These are phyloP conservation scores for Cladosporium sphaerospermum DNA, from an alignment of 2,329 filamentous ascomycete genomes.

Conservation along the genomic window DNA sequence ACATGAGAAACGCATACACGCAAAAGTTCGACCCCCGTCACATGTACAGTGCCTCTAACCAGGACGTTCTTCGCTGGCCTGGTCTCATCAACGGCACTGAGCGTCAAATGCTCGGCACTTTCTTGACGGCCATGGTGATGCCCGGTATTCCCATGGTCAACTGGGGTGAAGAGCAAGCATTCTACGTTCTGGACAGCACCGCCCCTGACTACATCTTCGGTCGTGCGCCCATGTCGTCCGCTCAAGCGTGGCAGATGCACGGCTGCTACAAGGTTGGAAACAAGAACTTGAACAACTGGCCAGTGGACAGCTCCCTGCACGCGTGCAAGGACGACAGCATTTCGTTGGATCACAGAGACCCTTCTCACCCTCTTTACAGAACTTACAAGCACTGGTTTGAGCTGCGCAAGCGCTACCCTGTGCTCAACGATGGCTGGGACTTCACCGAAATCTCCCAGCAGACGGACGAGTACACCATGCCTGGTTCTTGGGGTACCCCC, in stretches of 20 bases:
- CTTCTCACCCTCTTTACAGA: constrained; percentile 55
- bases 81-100: constrained; percentile 52
- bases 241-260: constrained; percentile 58
- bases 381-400: constrained; percentile 58
- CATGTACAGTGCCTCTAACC: constrained; percentile 59
- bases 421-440: constrained; percentile 54
- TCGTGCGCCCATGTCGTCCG: constrained; percentile 55
- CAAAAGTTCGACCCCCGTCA: constrained; percentile 58
- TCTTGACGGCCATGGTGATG: constrained; percentile 53
- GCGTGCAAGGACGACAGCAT: constrained; percentile 54
- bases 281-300: constrained; percentile 53
- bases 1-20: constrained; percentile 55
- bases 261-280: constrained; percentile 56
- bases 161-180: constrained; percentile 62
- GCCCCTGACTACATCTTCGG: constrained; percentile 61
- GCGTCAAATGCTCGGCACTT: constrained; percentile 52
- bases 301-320: constrained; percentile 46
- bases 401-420: constrained; percentile 50
- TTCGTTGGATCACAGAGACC: constrained; percentile 57
- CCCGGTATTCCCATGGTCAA: constrained; percentile 55
- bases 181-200: constrained; percentile 58
- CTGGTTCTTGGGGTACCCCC: constrained; percentile 46
- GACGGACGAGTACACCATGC: constrained; percentile 45
- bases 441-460: constrained; percentile 52
- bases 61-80: constrained; percentile 62